Evolutionary conservation across 163 green algal species (phyloP), one percentile per base, ranked within the genome.

Genomic region (Chlorella variabilis): DNA sequence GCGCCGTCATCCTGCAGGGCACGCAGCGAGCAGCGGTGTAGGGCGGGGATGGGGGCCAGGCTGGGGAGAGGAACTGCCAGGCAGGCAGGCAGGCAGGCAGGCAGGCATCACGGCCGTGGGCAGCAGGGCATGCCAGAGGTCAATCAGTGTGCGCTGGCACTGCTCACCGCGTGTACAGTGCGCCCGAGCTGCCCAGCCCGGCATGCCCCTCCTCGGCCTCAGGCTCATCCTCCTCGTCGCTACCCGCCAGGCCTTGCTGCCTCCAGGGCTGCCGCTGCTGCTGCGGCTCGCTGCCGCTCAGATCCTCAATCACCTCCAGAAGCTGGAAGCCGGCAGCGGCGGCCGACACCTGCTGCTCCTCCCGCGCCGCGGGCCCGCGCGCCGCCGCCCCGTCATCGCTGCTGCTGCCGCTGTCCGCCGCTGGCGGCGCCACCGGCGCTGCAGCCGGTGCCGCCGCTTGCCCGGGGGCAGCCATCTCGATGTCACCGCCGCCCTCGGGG

Each of bases 271-370:
- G 56, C 74, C 39, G 45, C 31, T 38, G 48, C 33, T 49, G 31
- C 23, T 38, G 20, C 1, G n/a, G 49, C 31, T 66, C 42, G 42
- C 42, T 76, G 39, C 61, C 75, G 15, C 45, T 33, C 75, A 62
- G 15, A 49, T 82, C 76, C 23, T 82, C 76, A 1, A 75, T 8
- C 9, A 82, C 76, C 76, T 82, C 45, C 45, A 82, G 63, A 31
- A 82, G 42, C 76, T 73, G 58, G 18, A 81, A 20, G 3, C 29
- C 42, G 0, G 27, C 69, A 45, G 13, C n/a, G 69, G 42, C 29
- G 1, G 69, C 45, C 6, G 42, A 27, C 23, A 29, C 20, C 59
- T 33, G 17, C 39, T 33, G 59, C 39, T n/a, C 51, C 73, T 59
- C 49, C 38, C 18, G 73, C 36, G n/a, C n/a, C 38, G 3, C 27